phyloP scores from a whole-genome alignment of 148 eudicot species.

The Fagopyrum tataricum region DNA sequence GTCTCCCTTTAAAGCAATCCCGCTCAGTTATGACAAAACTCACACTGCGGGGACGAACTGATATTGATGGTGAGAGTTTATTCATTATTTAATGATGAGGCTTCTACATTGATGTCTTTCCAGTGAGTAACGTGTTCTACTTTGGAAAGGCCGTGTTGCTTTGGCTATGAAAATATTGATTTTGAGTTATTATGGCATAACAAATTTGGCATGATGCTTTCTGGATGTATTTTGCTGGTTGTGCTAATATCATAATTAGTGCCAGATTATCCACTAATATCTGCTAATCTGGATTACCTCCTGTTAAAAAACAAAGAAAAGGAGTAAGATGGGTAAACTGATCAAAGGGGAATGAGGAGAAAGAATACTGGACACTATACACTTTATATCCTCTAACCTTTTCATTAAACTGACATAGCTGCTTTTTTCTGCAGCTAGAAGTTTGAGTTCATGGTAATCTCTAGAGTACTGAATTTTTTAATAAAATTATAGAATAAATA shows the following conservation, averaged over 20 bases:
- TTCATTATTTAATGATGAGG: background rate
- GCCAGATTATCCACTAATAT: background rate
- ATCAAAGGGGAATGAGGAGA: background rate
- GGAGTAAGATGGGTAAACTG: background rate
- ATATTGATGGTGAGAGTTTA: constrained; percentile 50
- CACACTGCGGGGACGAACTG: constrained; percentile 70
- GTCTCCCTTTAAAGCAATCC: constrained; percentile 18
- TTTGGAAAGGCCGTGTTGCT: background rate
- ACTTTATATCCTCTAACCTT: background rate
- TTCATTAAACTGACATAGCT: background rate
- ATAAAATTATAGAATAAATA: background rate
- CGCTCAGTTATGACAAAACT: constrained; percentile 54
- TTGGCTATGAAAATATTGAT: background rate
- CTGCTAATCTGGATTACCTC: background rate
- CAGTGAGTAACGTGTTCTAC: background rate
- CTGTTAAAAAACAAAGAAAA: background rate
- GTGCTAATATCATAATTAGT: background rate
- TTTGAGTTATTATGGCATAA: background rate
- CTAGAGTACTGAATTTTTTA: background rate
- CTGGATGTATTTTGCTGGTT: background rate
- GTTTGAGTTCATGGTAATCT: background rate
- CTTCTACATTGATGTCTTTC: background rate
- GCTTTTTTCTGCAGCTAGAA: background rate
- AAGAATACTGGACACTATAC: background rate
- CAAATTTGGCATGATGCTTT: background rate